phyloP scores from a whole-genome alignment of 2,329 filamentous ascomycete species.

The Colletotrichum tamarilloi region DNA sequence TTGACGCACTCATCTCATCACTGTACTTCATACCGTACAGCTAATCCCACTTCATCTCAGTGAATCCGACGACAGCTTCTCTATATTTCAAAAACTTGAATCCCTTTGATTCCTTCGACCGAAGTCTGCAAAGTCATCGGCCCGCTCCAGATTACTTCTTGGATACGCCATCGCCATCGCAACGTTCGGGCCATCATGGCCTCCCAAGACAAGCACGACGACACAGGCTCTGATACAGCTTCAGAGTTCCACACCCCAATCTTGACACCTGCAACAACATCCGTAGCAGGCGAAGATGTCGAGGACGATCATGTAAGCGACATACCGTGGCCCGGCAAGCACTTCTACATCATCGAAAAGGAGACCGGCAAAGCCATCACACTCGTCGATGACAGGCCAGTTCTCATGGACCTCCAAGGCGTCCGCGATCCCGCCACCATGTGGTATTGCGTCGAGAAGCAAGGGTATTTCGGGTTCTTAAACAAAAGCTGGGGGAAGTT shows the following conservation, averaged over 20 bases:
- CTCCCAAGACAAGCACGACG: background rate
- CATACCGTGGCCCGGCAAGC: constrained; percentile 36
- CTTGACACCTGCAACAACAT: background rate
- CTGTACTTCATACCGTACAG: background rate
- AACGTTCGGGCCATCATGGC: background rate
- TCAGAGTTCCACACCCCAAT: background rate
- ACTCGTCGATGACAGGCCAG: background rate
- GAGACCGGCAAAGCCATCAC: constrained; percentile 26
- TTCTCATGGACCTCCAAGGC: constrained; percentile 4
- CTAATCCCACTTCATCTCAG: background rate
- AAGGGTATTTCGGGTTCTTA: constrained; percentile 52
- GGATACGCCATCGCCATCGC: no score
- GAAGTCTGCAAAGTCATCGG: no score
- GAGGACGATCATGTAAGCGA: constrained; percentile 12
- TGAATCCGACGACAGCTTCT: no score
- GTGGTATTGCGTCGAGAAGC: constrained; percentile 50
- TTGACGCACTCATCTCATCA: background rate
- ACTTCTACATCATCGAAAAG: constrained; percentile 36
- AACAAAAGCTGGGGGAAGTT: constrained; percentile 46
- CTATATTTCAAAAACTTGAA: no score
- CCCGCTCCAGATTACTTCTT: no score
- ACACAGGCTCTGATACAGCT: background rate
- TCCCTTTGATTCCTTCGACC: no score
- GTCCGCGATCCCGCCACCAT: background rate
- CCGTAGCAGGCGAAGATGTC: background rate